Conservation (phyloP, 2,329 filamentous ascomycete genomes). For the Clathrospora elynae region DNA sequence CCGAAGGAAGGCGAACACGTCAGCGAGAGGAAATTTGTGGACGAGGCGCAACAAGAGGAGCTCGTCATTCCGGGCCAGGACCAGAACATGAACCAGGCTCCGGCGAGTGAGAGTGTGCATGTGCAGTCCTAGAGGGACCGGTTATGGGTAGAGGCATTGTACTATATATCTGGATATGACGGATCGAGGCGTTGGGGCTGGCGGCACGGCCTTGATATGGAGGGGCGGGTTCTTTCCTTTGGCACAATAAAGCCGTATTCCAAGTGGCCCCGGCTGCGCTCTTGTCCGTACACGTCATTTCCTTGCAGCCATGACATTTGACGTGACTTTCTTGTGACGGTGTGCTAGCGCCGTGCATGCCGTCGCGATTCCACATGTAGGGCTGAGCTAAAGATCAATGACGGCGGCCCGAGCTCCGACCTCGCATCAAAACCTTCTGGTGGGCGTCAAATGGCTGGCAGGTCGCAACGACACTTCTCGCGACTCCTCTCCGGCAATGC, state of each 20-base stretch:
- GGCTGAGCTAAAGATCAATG: background rate
- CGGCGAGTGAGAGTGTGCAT: constrained; percentile 27
- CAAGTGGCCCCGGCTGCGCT: constrained; percentile 13
- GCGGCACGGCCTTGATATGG: constrained; percentile 10
- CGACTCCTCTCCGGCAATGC: constrained; percentile 43
- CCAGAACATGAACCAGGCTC: constrained; percentile 24
- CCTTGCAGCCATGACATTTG: background rate
- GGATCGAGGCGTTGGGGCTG: constrained; percentile 17
- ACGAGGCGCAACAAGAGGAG: constrained; percentile 71
- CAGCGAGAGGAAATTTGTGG: constrained; percentile 86
- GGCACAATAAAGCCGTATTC: constrained; percentile 12
- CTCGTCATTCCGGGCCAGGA: constrained; percentile 66
- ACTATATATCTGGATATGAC: constrained; percentile 31
- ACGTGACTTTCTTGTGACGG: background rate
- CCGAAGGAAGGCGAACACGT: constrained; percentile 63
- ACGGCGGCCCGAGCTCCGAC: background rate
- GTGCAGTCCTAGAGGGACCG: constrained; percentile 23
- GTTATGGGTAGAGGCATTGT: constrained; percentile 29
- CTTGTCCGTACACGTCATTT: constrained; percentile 3
- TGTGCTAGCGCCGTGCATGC: background rate
- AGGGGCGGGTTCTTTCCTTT: constrained; percentile 8
- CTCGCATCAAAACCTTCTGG: too few relatives aligned
- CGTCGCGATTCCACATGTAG: background rate
- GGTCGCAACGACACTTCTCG: too few relatives aligned
- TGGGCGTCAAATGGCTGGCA: too few relatives aligned